These are phyloP conservation scores for Zygotorulaspora danielsina DNA, from an alignment of 805 yeast genomes.

Conservation along the genomic window DNA sequence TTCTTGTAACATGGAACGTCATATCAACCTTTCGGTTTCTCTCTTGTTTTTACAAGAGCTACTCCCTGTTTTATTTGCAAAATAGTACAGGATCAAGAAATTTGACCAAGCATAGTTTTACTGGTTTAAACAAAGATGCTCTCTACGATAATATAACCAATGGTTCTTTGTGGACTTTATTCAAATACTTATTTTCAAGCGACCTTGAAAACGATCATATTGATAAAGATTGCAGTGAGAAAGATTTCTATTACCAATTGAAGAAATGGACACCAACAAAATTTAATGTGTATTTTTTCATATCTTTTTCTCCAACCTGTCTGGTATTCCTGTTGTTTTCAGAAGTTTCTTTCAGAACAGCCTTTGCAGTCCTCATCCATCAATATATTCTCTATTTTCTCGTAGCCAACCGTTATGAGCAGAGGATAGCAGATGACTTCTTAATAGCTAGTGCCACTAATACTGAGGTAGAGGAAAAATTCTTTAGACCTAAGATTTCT, in stretches of 20 bases:
- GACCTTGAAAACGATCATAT: slow-evolving; percentile 8
- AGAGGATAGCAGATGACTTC: slow-evolving; percentile 53
- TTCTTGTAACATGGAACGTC: slow-evolving; percentile 17
- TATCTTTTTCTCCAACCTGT: slow-evolving; percentile 57
- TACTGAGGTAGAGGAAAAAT: slow-evolving; percentile 59
- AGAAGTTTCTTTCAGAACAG: slow-evolving; percentile 38
- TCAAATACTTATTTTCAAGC: slow-evolving; percentile 16
- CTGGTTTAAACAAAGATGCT: slow-evolving; percentile 16
- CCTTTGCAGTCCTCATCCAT: slow-evolving; percentile 37
- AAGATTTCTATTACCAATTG: slow-evolving; percentile 50
- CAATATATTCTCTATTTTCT: slow-evolving; percentile 39
- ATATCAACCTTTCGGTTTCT: slow-evolving; percentile 20
- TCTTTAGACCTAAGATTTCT: slow-evolving; percentile 54
- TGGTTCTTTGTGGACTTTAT: slow-evolving; percentile 24
- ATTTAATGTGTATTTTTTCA: slow-evolving; percentile 48
- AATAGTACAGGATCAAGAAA: slow-evolving; percentile 18
- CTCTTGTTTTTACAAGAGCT: slow-evolving; percentile 19
- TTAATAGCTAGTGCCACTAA: slow-evolving; percentile 56
- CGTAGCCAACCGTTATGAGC: slow-evolving; percentile 43
- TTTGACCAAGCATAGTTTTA: slow-evolving; percentile 20
- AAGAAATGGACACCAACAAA: slow-evolving; percentile 64
- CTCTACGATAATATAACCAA: slow-evolving; percentile 20
- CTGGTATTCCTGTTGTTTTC: slow-evolving; percentile 41
- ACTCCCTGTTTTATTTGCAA: slow-evolving; percentile 23
- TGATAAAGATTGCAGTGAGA: slow-evolving; percentile 7